Evolutionary conservation across 768 basidiomycete genomes (phyloP), one percentile per base, ranked within the genome.

Genomic region (Lactarius akahatsu): DNA sequence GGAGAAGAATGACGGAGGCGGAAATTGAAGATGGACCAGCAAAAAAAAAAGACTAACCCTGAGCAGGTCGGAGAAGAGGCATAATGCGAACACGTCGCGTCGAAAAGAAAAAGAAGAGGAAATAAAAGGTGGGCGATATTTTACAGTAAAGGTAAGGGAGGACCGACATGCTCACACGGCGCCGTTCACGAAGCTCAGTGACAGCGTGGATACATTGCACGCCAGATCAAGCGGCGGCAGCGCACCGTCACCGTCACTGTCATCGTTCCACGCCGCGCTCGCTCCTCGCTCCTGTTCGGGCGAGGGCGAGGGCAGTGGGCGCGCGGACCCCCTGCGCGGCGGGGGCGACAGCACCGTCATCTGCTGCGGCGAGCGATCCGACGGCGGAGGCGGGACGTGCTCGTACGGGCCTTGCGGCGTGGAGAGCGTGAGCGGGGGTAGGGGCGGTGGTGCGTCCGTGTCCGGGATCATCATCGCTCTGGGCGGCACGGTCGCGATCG

Each of bases 281-380:
- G 32, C n/a, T 20, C 56, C 52, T 10, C 67, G 61, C 47, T 66
- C 61, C 38, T 58, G 61, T 16, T 66, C 65, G 0, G 65, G 65
- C 16, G 65, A 66, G 11, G 68, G 68, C 30, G 59, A 55, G 10
- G 67, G 64, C 32, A 65, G 54, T 38, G 64, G 62, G 47, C 59
- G 63, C 20, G 41, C 59, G 15, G 85, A 88, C 45, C 82, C 80
- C 36, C 84, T 81, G 45, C 88, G 83, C 30, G 87, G 88, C 1
- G 87, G 86, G 6, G 87, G 88, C 7, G 86, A 84, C 36, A 90
- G 76, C 11, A 87, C 79, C 38, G 79, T 79, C 65, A 83, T 77
- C 67, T 79, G 82, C 62, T 72, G 75, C 60, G 72, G 74, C 56
- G 69, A 72, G 50, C 68, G 75, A 41, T 71, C 71, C 4, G 57